Evolutionary conservation across 148 eudicot species (phyloP).

Genomic region (Chenopodium formosanum): DNA sequence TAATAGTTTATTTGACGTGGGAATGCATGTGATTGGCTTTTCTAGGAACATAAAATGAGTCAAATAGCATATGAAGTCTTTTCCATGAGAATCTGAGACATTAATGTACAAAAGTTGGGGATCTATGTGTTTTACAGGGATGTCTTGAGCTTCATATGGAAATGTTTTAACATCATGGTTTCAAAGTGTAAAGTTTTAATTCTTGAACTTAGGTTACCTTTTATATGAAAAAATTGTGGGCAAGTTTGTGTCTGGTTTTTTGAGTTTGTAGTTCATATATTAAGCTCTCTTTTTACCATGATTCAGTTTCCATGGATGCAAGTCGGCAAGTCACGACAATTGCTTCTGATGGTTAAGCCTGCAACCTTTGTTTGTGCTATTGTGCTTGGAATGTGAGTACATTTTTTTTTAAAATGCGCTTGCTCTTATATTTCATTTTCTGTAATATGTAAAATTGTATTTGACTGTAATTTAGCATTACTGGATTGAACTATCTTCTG

Average conservation of each 20-base stretch:
- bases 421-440: neutral
- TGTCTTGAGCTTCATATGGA: neutral
- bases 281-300: slow-evolving; percentile 10
- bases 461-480: neutral
- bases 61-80: neutral
- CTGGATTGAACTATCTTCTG: neutral
- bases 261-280: neutral
- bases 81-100: neutral
- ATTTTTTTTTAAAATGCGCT: neutral
- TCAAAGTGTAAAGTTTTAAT: neutral
- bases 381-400: slow-evolving; percentile 39
- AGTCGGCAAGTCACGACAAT: slow-evolving; percentile 39
- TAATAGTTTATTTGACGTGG: neutral
- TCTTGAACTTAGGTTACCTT: neutral
- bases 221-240: neutral
- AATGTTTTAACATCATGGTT: neutral
- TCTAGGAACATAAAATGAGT: neutral
- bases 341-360: slow-evolving; percentile 42
- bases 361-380: slow-evolving; percentile 36
- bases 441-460: neutral
- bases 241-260: neutral
- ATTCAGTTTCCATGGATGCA: slow-evolving; percentile 53
- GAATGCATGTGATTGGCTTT: neutral
- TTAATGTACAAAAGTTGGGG: neutral
- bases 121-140: neutral